phyloP scores from a whole-genome alignment of 148 eudicot genomes.

The Dysphania ambrosioides region DNA sequence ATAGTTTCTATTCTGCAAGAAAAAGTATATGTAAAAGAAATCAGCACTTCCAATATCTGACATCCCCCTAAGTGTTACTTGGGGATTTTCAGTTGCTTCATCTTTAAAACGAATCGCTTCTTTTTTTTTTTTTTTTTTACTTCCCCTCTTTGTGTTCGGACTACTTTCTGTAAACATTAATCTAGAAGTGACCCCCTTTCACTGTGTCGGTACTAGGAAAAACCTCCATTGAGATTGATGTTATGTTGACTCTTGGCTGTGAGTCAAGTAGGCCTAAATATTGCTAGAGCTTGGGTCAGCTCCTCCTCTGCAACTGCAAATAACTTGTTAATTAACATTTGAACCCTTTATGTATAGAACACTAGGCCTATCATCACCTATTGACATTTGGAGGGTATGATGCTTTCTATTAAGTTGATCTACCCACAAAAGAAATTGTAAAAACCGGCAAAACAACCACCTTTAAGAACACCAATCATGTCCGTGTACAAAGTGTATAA shows the following conservation, averaged over 20 bases:
- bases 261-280: neutral
- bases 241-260: neutral
- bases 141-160: too few species aligned
- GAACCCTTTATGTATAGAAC: too few species aligned
- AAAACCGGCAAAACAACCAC: conserved; percentile 56
- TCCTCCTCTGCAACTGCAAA: neutral
- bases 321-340: too few species aligned
- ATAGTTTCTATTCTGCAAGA: conserved; percentile 71
- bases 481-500: too few species aligned
- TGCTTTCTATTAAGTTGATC: neutral
- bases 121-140: too few species aligned
- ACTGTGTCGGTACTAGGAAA: neutral
- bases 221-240: too few species aligned
- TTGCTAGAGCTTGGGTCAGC: neutral
- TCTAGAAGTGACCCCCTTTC: too few species aligned
- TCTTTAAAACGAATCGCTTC: neutral
- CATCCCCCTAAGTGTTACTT: neutral
- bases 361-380: neutral
- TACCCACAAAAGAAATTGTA: neutral
- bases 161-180: too few species aligned
- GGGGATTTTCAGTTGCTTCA: neutral
- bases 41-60: too few species aligned
- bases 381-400: neutral
- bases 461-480: conserved; percentile 72
- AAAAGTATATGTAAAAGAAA: neutral